Percentiles rank a stretch among this genome's conserved stretches.
Evolutionary conservation across 257 asterid genomes (phyloP).

Genomic region (Solanum corneliomulleri): DNA sequence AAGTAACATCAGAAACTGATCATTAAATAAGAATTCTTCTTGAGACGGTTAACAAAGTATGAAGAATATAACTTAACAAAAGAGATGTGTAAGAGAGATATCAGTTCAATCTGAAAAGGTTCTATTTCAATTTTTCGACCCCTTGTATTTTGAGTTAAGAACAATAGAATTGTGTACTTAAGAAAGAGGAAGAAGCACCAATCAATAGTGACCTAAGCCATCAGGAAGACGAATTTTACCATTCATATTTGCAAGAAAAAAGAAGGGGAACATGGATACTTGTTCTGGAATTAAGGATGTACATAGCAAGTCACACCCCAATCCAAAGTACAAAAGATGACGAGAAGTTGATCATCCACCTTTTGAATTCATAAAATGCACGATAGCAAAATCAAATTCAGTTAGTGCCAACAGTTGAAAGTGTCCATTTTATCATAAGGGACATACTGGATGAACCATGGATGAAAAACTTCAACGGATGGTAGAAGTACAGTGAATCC

Average conservation of each 20-base stretch:
- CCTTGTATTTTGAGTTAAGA: neutral
- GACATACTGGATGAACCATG: neutral
- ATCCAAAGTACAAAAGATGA: neutral
- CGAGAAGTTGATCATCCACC: neutral
- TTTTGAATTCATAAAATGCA: neutral
- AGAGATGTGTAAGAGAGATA: neutral
- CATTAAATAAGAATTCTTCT: neutral
- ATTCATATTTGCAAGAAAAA: neutral
- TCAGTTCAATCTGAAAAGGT: neutral
- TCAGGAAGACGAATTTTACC: neutral
- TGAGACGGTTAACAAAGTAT: neutral
- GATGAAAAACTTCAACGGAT: neutral
- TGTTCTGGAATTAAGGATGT: neutral
- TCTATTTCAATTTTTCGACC: neutral
- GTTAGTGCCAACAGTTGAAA: neutral
- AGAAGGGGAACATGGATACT: neutral
- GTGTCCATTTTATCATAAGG: neutral
- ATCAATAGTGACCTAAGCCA: neutral
- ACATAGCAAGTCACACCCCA: neutral
- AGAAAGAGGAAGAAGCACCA: neutral
- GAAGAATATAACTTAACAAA: neutral
- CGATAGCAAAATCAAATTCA: neutral
- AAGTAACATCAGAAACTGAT: conserved; percentile 6
- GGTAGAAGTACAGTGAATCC: neutral
- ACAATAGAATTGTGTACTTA: neutral